A percentile compares a stretch with the other conserved stretches of the same genome.
phyloP scores from a whole-genome alignment of 2,329 filamentous ascomycete species.

The Diaporthe sp. region DNA sequence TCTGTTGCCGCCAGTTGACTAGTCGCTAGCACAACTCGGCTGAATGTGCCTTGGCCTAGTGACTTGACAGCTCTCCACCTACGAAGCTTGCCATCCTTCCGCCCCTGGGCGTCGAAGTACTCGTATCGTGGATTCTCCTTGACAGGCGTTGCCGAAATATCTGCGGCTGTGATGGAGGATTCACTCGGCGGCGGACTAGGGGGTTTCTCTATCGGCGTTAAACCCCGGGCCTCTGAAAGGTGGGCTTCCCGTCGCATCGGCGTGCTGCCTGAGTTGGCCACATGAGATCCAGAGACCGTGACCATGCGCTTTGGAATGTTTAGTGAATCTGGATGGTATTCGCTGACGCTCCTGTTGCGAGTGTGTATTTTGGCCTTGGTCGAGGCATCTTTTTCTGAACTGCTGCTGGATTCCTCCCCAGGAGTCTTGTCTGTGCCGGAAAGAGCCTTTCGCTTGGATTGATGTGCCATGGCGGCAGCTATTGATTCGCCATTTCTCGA shows the following conservation, averaged over 20 bases:
- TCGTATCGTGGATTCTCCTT: conserved; percentile 63
- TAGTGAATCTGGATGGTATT: conserved; percentile 83
- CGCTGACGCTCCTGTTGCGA: conserved; percentile 88
- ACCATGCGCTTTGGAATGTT: conserved; percentile 79
- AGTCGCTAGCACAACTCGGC: conserved; percentile 91
- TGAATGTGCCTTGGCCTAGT: conserved; percentile 95
- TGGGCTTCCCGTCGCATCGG: conserved; percentile 82
- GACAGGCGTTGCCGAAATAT: conserved; percentile 47
- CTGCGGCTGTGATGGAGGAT: conserved; percentile 67
- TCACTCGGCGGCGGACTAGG: conserved; percentile 89
- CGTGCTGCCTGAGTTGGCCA: conserved; percentile 57
- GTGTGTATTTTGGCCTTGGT: conserved; percentile 61
- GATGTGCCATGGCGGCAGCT: conserved; percentile 63
- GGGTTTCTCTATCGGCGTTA: conserved; percentile 73
- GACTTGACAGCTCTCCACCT: conserved; percentile 84
- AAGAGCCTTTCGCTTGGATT: conserved; percentile 66
- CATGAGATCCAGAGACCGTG: conserved; percentile 76
- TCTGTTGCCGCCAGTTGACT: conserved; percentile 74
- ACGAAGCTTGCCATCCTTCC: conserved; percentile 77
- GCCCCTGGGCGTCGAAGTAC: conserved; percentile 78
- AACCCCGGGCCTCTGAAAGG: conserved; percentile 82
- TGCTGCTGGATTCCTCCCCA: conserved; percentile 25
- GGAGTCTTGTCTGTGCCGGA: conserved; percentile 9
- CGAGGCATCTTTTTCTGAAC: conserved; percentile 25
- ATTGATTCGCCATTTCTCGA: conserved; percentile 66